These are phyloP conservation scores for Talaromyces stipitatus DNA, from an alignment of 495 filamentous ascomycete species.

Conservation along the genomic window DNA sequence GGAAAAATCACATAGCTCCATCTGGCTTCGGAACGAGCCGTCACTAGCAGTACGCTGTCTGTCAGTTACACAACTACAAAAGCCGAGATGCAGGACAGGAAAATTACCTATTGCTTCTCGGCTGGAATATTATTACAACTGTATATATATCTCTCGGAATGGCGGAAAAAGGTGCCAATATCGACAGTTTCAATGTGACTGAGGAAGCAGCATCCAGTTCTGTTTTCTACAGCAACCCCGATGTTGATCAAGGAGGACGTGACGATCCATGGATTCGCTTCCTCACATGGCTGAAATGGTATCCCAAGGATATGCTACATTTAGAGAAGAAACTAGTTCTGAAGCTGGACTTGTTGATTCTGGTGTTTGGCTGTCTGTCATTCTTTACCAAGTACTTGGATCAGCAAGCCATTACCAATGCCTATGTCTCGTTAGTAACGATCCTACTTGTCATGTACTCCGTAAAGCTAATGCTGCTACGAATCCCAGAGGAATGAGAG, in stretches of 20 bases:
- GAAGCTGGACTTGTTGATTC: conserved; percentile 12
- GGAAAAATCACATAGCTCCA: neutral
- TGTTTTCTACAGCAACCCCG: neutral
- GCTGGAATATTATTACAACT: neutral
- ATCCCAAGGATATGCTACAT: conserved; percentile 18
- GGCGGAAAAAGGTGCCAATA: neutral
- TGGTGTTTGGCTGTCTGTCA: conserved; percentile 13
- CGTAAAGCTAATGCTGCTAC: neutral
- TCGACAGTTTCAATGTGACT: neutral
- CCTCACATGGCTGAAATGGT: conserved; percentile 20
- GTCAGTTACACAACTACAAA: neutral
- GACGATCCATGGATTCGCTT: conserved; percentile 16
- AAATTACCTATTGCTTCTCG: neutral
- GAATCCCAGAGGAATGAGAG: conserved; percentile 10
- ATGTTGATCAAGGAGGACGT: neutral
- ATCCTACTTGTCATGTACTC: neutral
- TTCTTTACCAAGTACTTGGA: conserved; percentile 32
- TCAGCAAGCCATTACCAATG: conserved; percentile 26
- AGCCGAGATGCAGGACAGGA: neutral
- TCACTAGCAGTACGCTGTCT: neutral
- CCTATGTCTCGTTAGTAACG: conserved; percentile 25
- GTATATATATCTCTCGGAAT: neutral
- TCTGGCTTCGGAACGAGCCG: neutral
- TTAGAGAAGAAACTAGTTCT: conserved; percentile 20
- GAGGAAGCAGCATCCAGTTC: neutral